phyloP scores from a whole-genome alignment of 2,329 filamentous ascomycete genomes.

The Aspergillus alliaceus region DNA sequence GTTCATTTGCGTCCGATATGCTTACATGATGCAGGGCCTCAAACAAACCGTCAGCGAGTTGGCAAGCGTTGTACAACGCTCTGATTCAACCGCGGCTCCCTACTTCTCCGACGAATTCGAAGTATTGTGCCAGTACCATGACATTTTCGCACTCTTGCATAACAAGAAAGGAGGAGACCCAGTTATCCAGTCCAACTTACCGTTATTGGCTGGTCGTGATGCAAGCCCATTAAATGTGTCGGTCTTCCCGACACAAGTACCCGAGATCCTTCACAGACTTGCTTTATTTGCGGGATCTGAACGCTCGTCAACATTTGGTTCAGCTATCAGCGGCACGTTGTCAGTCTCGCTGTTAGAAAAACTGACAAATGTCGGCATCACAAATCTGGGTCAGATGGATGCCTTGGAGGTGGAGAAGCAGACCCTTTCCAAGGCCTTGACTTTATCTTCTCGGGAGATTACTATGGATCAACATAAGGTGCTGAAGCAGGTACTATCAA shows the following conservation, averaged over 20 bases:
- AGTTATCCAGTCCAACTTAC: conserved; percentile 30
- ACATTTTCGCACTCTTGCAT: conserved; percentile 29
- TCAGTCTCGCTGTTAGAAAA: conserved; percentile 57
- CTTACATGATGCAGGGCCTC: conserved; percentile 30
- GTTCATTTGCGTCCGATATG: conserved; percentile 1
- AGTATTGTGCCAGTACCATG: conserved; percentile 47
- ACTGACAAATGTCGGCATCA: conserved; percentile 52
- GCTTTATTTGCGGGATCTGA: conserved; percentile 38
- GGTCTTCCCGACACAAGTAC: conserved; percentile 31
- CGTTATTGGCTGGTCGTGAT: conserved; percentile 39
- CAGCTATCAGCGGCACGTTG: conserved; percentile 51
- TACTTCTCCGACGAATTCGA: conserved; percentile 51
- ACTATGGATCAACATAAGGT: conserved; percentile 51
- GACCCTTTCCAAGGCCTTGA: conserved; percentile 57
- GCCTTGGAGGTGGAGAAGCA: conserved; percentile 67
- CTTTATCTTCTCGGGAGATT: conserved; percentile 52
- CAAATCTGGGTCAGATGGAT: conserved; percentile 60
- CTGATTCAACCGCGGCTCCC: conserved; percentile 32
- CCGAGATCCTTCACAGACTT: conserved; percentile 36
- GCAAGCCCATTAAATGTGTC: conserved; percentile 36
- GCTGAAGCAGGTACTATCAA: conserved; percentile 51
- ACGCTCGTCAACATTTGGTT: conserved; percentile 29
- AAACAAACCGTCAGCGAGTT: conserved; percentile 40
- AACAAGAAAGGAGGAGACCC: conserved; percentile 11
- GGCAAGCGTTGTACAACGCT: conserved; percentile 29